Conservation (phyloP, 2,329 filamentous ascomycete species). For the Emergomyces africanus region DNA sequence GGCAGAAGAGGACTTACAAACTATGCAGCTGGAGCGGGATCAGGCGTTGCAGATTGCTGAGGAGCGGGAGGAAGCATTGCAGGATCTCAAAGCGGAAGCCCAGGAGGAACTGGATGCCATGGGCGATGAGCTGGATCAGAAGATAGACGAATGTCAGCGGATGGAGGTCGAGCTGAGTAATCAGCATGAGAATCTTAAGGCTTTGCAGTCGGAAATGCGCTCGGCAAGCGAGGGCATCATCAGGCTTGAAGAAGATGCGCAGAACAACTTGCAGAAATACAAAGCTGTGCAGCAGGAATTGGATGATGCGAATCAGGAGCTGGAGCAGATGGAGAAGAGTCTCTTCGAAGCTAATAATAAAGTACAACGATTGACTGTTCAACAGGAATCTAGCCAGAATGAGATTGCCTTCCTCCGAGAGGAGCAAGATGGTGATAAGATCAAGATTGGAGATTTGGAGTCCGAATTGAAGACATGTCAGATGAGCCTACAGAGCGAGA, state of each 20-base stretch:
- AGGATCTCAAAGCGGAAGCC: slow-evolving; percentile 43
- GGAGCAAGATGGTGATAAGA: slow-evolving; percentile 95
- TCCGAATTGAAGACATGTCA: slow-evolving; percentile 68
- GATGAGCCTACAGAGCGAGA: slow-evolving; percentile 68
- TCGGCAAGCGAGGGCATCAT: slow-evolving; percentile 78
- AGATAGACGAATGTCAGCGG: slow-evolving; percentile 56
- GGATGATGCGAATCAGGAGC: slow-evolving; percentile 70
- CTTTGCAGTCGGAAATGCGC: slow-evolving; percentile 89
- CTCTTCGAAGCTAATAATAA: slow-evolving; percentile 78
- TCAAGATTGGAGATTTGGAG: slow-evolving; percentile 90
- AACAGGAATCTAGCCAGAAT: slow-evolving; percentile 81
- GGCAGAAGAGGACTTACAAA: slow-evolving; percentile 65
- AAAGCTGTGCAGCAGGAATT: slow-evolving; percentile 73
- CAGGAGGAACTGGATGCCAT: slow-evolving; percentile 46
- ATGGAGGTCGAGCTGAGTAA: slow-evolving; percentile 61
- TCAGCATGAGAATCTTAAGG: slow-evolving; percentile 73
- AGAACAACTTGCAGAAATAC: slow-evolving; percentile 64
- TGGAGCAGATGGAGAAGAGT: slow-evolving; percentile 73
- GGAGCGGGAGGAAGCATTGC: slow-evolving; percentile 42
- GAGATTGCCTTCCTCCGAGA: slow-evolving; percentile 93
- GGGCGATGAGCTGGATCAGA: slow-evolving; percentile 56
- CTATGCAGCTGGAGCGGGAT: slow-evolving; percentile 70
- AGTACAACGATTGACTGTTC: slow-evolving; percentile 73
- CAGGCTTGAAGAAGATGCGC: slow-evolving; percentile 78
- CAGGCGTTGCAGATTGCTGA: slow-evolving; percentile 66